Conservation (phyloP, 352 stramenopile species). For the Aphanomyces cochlioides region DNA sequence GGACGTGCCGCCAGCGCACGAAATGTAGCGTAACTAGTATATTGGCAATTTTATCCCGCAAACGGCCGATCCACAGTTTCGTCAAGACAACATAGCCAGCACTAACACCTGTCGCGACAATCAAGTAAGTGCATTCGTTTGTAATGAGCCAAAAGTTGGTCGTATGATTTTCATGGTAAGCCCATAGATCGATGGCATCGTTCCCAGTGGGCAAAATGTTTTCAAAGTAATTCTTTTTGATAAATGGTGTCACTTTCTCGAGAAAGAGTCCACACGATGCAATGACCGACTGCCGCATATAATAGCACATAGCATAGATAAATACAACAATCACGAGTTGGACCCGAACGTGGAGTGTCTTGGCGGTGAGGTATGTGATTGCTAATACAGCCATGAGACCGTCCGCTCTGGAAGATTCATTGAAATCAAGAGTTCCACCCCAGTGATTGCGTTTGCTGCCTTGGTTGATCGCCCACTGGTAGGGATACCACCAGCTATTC, state of each 20-base stretch:
- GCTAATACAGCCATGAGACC: conserved; percentile 9
- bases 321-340: not conserved
- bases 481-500: conserved; percentile 9
- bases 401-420: conserved; percentile 1
- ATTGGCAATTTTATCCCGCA: not conserved
- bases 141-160: not conserved
- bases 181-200: conserved; percentile 11
- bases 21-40: not conserved
- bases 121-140: conserved; percentile 16
- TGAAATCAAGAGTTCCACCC: not conserved
- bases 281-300: not conserved
- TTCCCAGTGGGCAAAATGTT: not conserved
- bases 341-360: not conserved
- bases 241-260: not conserved
- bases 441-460: not conserved
- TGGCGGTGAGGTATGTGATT: not conserved
- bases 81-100: not conserved
- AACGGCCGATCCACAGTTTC: not conserved
- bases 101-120: not conserved
- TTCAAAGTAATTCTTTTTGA: conserved; percentile 25
- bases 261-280: not conserved
- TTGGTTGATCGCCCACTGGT: conserved; percentile 7
- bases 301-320: conserved; percentile 12
- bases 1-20: not conserved
- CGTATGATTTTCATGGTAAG: conserved; percentile 3